phyloP scores from a whole-genome alignment of 2,329 filamentous ascomycete species.

The Talaromyces funiculosus region DNA sequence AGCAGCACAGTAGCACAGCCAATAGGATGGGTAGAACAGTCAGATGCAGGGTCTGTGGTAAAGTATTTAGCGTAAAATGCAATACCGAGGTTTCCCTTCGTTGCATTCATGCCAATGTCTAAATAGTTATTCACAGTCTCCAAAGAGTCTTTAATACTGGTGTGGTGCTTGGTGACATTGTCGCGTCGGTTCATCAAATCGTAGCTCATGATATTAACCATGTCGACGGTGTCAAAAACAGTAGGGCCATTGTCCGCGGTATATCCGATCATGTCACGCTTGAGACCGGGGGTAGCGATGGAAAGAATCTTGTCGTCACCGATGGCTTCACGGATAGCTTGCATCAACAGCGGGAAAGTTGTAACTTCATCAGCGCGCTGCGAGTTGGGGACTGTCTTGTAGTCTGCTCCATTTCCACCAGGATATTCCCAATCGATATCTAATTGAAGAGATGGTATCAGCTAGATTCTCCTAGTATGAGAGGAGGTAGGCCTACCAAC shows the following conservation, averaged over 20 bases:
- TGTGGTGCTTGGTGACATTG: conserved; percentile 59
- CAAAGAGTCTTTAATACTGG: conserved; percentile 53
- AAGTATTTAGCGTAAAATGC: conserved; percentile 68
- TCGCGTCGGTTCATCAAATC: conserved; percentile 67
- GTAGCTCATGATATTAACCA: conserved; percentile 67
- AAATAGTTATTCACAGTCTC: conserved; percentile 56
- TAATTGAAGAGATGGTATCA: conserved; percentile 11
- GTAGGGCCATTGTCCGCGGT: conserved; percentile 51
- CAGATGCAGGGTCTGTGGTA: conserved; percentile 45
- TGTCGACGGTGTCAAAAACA: conserved; percentile 58
- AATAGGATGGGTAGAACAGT: conserved; percentile 45
- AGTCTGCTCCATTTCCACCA: conserved; percentile 63
- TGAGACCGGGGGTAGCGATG: conserved; percentile 60
- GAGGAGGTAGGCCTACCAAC: conserved; percentile 36
- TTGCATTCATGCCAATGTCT: conserved; percentile 48
- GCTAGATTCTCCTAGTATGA: neutral
- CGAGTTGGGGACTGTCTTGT: conserved; percentile 56
- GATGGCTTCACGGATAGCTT: conserved; percentile 53
- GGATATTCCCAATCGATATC: conserved; percentile 65
- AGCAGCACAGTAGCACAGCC: conserved; percentile 56
- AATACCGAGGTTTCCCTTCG: conserved; percentile 60
- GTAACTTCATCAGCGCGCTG: conserved; percentile 56
- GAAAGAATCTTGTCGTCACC: conserved; percentile 57
- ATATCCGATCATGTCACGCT: conserved; percentile 64
- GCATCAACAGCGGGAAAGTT: conserved; percentile 57